Percentiles rank a stretch among this genome's conserved stretches.
phyloP scores from a whole-genome alignment of 306 rosid species.

The Vigna unguiculata region DNA sequence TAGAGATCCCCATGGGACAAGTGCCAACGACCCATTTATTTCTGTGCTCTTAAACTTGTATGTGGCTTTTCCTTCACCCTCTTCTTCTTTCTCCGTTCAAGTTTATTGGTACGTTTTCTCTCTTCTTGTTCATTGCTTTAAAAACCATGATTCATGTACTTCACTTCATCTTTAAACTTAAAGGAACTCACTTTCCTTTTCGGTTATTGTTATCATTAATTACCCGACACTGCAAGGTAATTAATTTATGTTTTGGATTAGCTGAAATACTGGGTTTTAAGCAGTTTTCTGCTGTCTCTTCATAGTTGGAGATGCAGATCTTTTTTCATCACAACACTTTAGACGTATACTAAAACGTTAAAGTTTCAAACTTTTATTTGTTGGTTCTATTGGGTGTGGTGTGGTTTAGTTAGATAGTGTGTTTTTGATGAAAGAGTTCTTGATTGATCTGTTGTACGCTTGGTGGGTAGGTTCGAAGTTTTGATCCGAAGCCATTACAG shows the following conservation, averaged over 20 bases:
- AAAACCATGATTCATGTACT: not conserved
- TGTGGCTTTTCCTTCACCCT: slow-evolving; percentile 6
- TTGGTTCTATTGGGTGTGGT: slow-evolving; percentile 38
- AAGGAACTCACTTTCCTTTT: not conserved
- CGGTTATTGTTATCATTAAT: not conserved
- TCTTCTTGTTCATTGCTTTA: slow-evolving; percentile 10
- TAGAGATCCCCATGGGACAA: slow-evolving; percentile 35
- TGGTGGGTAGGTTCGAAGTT: slow-evolving; percentile 13
- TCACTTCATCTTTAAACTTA: slow-evolving; percentile 22
- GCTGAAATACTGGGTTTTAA: not conserved
- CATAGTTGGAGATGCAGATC: not conserved
- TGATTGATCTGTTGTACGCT: slow-evolving; percentile 11
- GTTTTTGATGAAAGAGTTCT: not conserved
- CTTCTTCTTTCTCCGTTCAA: slow-evolving; percentile 11
- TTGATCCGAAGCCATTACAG: slow-evolving; percentile 23
- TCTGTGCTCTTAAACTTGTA: slow-evolving; percentile 22
- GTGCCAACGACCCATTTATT: slow-evolving; percentile 29
- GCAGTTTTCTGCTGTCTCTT: not conserved
- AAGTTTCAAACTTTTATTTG: slow-evolving; percentile 42
- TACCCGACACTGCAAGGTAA: not conserved
- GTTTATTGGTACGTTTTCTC: slow-evolving; percentile 46
- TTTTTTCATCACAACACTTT: slow-evolving; percentile 17
- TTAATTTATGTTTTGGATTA: not conserved
- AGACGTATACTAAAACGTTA: not conserved
- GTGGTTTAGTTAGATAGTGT: slow-evolving; percentile 20